Base-by-base conservation (phyloP, 2,329 filamentous ascomycete genomes). In the Epichloe amarillans region DNA sequence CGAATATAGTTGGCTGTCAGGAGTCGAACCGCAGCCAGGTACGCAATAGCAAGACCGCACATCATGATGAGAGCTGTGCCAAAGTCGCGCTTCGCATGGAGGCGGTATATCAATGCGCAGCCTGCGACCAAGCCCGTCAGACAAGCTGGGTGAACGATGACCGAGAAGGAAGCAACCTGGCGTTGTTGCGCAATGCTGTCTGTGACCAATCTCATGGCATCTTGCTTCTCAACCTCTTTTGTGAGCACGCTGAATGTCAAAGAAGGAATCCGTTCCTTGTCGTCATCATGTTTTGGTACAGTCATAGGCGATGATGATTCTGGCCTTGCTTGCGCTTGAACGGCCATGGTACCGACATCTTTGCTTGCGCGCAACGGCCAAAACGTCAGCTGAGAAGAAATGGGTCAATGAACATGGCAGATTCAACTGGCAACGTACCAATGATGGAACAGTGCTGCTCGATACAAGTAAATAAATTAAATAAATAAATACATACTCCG, bases 171-270 rank as follows among this genome's bases (percentile, higher is more conserved):
- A 7, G 86, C 81, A 4, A 76, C 66, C 64, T 88, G 83, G 49
- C 86, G 82, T 68, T 93, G 88, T 63, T 95, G 85, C 26, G 87
- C 86, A 51, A 94, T 80, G 56, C 83, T 87, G 68, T 93, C 87
- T 49, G 86, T 82, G 45, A 95, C 75, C 17, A 95, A 75, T 54
- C 77, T 77, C 50, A 95, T 72, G 12, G 83, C 84, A 51, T 80
- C 75, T 55, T 80, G 69, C 62, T 82, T 80, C 61, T 88, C 83
- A 43, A 70, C 62, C 45, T 77, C 68, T 40, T 60, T 59, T 39
- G 70, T 71, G 42, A 82, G 66, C 44, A 75, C 61, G 55, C 76
- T 75, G 48, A 84, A 80, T 38, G 74, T 74, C 52, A 89, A 75
- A 11, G 79, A 74, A 6, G 82, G 82, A 39, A 81, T 69, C 55